Conservation (phyloP, 148 eudicot species). For the Rhododendron williamsianum region DNA sequence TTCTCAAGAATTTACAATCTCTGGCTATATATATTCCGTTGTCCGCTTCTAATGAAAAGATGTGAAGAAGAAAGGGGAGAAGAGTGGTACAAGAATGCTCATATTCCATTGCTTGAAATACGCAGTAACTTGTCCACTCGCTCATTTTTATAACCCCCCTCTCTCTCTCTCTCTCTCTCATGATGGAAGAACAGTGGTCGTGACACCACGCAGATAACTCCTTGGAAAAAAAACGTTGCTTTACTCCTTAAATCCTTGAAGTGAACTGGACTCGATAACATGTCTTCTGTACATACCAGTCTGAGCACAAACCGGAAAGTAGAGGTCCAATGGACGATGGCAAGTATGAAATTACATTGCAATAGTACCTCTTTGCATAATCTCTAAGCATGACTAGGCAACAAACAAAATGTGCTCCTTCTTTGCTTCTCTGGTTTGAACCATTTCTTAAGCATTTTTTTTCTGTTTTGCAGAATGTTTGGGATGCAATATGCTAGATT, state of each 20-base stretch:
- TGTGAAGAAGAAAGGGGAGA: background rate
- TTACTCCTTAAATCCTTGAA: background rate
- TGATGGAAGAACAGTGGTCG: background rate
- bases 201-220: background rate
- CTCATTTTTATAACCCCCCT: too few species aligned
- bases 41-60: background rate
- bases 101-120: too few species aligned
- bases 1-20: background rate
- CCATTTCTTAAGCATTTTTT: too few species aligned
- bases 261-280: background rate
- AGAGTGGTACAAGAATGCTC: background rate
- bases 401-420: background rate
- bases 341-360: background rate
- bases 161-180: too few species aligned
- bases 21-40: background rate
- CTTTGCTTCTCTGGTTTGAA: too few species aligned
- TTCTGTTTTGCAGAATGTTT: too few species aligned
- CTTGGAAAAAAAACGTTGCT: background rate
- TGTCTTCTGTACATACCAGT: background rate
- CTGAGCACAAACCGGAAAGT: background rate
- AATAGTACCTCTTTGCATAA: background rate
- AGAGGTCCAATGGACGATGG: background rate
- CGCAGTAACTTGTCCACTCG: background rate
- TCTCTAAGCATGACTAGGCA: background rate
- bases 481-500: too few species aligned